Conservation (phyloP, 495 filamentous ascomycete genomes). For the Hyaloscypha bicolor region DNA sequence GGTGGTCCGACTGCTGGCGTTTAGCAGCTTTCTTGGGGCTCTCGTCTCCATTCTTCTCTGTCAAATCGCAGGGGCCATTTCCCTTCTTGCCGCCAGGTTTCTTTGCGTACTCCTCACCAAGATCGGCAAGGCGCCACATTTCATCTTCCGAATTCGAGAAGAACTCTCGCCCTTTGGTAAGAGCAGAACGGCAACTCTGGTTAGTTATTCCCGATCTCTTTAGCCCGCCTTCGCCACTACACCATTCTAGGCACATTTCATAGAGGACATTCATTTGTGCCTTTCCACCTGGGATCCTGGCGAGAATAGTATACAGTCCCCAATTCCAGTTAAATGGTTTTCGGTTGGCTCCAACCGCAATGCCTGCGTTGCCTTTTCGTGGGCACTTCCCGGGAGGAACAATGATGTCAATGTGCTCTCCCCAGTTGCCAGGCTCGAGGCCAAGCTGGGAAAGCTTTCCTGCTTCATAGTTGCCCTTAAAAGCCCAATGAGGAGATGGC, state of each 20-base stretch:
- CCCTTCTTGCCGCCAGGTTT: no score
- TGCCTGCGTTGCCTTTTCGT: background rate
- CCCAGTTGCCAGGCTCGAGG: background rate
- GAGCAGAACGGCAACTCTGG: background rate
- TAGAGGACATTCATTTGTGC: background rate
- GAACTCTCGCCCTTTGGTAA: background rate
- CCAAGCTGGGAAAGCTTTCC: background rate
- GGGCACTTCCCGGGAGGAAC: background rate
- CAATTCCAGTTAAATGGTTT: background rate
- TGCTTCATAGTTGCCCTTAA: background rate
- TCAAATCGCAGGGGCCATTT: no score
- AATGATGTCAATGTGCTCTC: background rate
- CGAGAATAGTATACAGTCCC: background rate
- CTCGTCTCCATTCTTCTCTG: no score
- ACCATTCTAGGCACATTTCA: background rate
- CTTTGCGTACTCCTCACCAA: background rate
- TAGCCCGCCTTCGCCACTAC: background rate
- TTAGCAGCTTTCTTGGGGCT: no score
- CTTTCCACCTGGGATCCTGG: background rate
- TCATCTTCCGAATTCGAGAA: background rate
- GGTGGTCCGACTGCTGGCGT: no score
- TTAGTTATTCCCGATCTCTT: no score
- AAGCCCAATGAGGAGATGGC: background rate
- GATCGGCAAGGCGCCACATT: background rate
- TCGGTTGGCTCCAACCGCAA: background rate